These are phyloP conservation scores for Sclerotinia glacialis DNA, from an alignment of 2,329 filamentous ascomycete genomes.

Conservation along the genomic window DNA sequence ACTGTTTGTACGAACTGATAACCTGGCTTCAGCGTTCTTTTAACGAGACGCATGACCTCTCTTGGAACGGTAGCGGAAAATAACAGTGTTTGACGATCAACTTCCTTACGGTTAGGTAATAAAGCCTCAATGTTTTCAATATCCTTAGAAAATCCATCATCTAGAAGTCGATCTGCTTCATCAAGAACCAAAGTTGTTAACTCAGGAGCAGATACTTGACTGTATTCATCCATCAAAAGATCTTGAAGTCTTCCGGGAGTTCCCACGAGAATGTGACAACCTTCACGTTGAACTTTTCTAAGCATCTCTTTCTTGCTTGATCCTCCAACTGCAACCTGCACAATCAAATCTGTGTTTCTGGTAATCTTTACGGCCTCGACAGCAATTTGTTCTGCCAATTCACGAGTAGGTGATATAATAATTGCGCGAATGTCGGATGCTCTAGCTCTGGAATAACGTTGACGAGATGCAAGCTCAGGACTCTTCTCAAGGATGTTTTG, in stretches of 20 bases:
- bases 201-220: conserved; percentile 46
- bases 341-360: conserved; percentile 42
- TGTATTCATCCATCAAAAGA: conserved; percentile 58
- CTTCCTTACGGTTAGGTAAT: conserved; percentile 62
- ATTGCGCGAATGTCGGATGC: conserved; percentile 65
- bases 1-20: conserved; percentile 92
- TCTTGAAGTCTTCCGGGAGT: conserved; percentile 89
- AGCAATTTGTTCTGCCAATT: conserved; percentile 78
- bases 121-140: conserved; percentile 57
- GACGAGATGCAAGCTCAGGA: conserved; percentile 49
- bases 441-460: conserved; percentile 41
- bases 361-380: conserved; percentile 61
- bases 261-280: conserved; percentile 86
- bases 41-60: conserved; percentile 76
- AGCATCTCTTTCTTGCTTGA: conserved; percentile 62
- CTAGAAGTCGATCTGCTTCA: conserved; percentile 96
- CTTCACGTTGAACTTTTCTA: conserved; percentile 51
- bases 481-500: conserved; percentile 73
- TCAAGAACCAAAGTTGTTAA: conserved; percentile 92
- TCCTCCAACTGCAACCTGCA: conserved; percentile 83
- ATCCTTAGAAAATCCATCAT: conserved; percentile 76
- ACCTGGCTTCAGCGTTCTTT: conserved; percentile 69
- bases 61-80: conserved; percentile 91
- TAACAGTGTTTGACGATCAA: conserved; percentile 83
- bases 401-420: conserved; percentile 75